Evolutionary conservation across 805 yeast species (phyloP), one percentile per base, ranked within the genome.

Genomic region (Cyberlindnera sargentensis): DNA sequence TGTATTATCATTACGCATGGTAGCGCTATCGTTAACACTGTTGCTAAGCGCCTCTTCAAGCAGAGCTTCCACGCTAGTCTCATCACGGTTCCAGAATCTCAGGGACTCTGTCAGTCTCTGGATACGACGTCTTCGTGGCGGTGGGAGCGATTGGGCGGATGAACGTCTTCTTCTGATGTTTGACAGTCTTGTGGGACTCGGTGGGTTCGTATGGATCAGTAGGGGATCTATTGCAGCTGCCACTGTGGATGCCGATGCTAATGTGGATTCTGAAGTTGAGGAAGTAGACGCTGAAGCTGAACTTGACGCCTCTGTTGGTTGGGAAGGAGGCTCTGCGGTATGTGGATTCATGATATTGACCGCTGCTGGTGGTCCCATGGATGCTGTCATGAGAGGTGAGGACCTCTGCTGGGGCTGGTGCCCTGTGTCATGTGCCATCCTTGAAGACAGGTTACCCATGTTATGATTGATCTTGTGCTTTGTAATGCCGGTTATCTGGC

Each of bases 91-190:
- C 58, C 54, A 53, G 32, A 53, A 44, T 27, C 58, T 31, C 34
- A 49, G 28, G 11, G 42, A 30, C 9, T 46, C 49, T 6, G 41
- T 32, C 5, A 46, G 24, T 31, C 46, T 33, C 2, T 50, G 53
- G 5, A 55, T 30, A 11, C 60, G 36, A 45, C 59, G 53, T 43
- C 61, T 48, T 31, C 55, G 48, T 6, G 51, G n/a, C 1, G 58
- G 51, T 1, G 58, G 55, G 3, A 45, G 40, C 24, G 1, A 43
- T 37, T 29, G 47, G 30, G 44, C 40, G n/a, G 59, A 53, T 1
- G 61, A 55, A 4, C 56, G 49, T 39, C 61, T 48, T 47, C 61
- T 48, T 30, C 40, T 28, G 29, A 37, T 31, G 34, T 7, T 37
- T 30, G 40, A 23, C 23, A 35, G 9, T n/a, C 37, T 34, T 23